These are phyloP conservation scores for Colletotrichum viniferum DNA, from an alignment of 2,329 filamentous ascomycete species.

Conservation along the genomic window DNA sequence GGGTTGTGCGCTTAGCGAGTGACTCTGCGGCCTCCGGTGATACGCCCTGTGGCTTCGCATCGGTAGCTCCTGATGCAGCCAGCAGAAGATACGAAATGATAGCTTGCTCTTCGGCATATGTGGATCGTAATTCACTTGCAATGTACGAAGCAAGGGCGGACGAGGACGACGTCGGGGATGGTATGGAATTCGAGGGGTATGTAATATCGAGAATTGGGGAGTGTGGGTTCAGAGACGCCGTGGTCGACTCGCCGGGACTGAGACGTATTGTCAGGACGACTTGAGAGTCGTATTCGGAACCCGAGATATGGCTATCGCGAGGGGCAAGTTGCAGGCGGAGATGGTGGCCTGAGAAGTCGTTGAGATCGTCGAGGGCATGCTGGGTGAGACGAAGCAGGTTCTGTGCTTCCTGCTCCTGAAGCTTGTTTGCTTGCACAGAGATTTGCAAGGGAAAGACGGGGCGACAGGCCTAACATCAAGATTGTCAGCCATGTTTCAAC, in stretches of 20 bases:
- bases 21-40: conserved; percentile 58
- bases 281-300: conserved; percentile 46
- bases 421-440: conserved; percentile 70
- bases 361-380: conserved; percentile 82
- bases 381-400: conserved; percentile 82
- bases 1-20: conserved; percentile 73
- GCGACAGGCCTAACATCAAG: conserved; percentile 71
- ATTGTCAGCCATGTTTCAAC: background rate
- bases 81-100: conserved; percentile 79
- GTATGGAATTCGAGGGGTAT: conserved; percentile 73
- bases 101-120: conserved; percentile 88
- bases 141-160: conserved; percentile 78
- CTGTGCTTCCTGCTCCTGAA: conserved; percentile 71
- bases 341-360: conserved; percentile 85
- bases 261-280: conserved; percentile 75
- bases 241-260: conserved; percentile 63
- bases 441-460: conserved; percentile 89
- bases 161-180: conserved; percentile 70
- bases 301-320: conserved; percentile 28
- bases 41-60: conserved; percentile 48
- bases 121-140: conserved; percentile 74
- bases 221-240: conserved; percentile 71
- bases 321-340: conserved; percentile 71
- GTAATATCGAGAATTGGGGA: conserved; percentile 76
- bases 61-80: conserved; percentile 57